phyloP scores from a whole-genome alignment of 108 stramenopile genomes.

The Cyclotella baltica region DNA sequence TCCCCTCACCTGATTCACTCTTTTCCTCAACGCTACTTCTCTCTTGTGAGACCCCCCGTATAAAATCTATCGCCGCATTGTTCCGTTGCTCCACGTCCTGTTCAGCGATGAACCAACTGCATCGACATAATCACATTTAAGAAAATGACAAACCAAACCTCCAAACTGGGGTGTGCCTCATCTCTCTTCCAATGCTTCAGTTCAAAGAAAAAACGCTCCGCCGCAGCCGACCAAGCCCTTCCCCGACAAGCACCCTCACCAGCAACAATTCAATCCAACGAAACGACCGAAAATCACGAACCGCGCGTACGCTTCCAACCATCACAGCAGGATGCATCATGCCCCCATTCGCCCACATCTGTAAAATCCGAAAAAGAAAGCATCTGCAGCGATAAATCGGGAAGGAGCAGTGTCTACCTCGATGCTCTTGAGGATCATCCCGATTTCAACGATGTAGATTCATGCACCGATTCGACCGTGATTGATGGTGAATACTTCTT shows the following conservation, averaged over 20 bases:
- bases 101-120: too few relatives aligned
- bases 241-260: not conserved
- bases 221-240: slow-evolving; percentile 1
- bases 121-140: too few relatives aligned
- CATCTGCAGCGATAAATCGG: slow-evolving; percentile 23
- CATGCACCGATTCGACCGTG: slow-evolving; percentile 11
- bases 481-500: slow-evolving; percentile 47
- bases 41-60: too few relatives aligned
- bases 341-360: not conserved
- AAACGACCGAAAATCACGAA: not conserved
- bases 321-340: not conserved
- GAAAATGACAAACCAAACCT: slow-evolving; percentile 6
- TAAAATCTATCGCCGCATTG: too few relatives aligned
- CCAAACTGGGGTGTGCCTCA: slow-evolving; percentile 27
- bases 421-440: slow-evolving; percentile 27
- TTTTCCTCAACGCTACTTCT: too few relatives aligned
- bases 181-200: slow-evolving; percentile 37
- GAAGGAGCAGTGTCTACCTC: slow-evolving; percentile 33
- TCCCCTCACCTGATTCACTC: too few relatives aligned
- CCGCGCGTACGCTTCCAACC: not conserved
- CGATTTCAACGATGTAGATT: slow-evolving; percentile 21
- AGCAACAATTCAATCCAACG: not conserved
- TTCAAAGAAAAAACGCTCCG: slow-evolving; percentile 19
- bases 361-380: slow-evolving; percentile 8
- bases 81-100: too few relatives aligned